Percentiles rank a stretch among this genome's conserved stretches.
phyloP scores from a whole-genome alignment of 129 eudicot genomes.

The Chrysanthemum lavandulifolium region DNA sequence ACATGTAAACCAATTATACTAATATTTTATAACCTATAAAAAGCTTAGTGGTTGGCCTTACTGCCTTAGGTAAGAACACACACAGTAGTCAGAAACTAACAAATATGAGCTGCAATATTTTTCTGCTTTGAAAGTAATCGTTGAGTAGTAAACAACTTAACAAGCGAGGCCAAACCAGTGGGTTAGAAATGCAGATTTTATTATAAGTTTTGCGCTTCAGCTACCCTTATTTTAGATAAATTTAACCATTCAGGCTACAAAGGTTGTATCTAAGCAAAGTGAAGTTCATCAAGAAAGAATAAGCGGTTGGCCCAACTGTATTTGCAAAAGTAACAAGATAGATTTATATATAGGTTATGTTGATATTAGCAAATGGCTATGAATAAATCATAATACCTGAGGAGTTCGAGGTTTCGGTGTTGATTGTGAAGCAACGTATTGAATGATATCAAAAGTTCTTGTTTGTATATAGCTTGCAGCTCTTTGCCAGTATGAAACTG shows the following conservation, averaged over 20 bases:
- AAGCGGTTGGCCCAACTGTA: too few species aligned
- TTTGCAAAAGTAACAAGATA: too few species aligned
- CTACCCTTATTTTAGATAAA: neutral
- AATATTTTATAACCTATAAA: too few species aligned
- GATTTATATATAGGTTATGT: too few species aligned
- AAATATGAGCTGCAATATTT: neutral
- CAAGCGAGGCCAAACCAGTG: neutral
- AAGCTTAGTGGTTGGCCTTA: too few species aligned
- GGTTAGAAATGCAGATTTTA: neutral
- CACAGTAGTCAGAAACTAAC: neutral
- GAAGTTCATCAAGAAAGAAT: too few species aligned
- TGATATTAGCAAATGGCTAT: too few species aligned
- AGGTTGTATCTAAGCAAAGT: too few species aligned
- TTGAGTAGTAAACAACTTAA: neutral
- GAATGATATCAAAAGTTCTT: slow-evolving; percentile 72
- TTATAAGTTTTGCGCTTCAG: neutral
- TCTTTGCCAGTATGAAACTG: slow-evolving; percentile 64
- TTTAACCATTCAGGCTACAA: neutral
- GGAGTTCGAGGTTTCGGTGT: slow-evolving; percentile 58
- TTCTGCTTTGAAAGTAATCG: neutral
- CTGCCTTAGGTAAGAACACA: too few species aligned
- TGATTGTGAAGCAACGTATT: slow-evolving; percentile 86
- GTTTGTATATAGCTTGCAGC: slow-evolving; percentile 73
- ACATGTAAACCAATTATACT: neutral
- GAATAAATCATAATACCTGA: slow-evolving; percentile 48